Percentiles rank a stretch among this genome's conserved stretches.
phyloP scores from a whole-genome alignment of 2,329 filamentous ascomycete species.

The Botrytis hyacinthi region DNA sequence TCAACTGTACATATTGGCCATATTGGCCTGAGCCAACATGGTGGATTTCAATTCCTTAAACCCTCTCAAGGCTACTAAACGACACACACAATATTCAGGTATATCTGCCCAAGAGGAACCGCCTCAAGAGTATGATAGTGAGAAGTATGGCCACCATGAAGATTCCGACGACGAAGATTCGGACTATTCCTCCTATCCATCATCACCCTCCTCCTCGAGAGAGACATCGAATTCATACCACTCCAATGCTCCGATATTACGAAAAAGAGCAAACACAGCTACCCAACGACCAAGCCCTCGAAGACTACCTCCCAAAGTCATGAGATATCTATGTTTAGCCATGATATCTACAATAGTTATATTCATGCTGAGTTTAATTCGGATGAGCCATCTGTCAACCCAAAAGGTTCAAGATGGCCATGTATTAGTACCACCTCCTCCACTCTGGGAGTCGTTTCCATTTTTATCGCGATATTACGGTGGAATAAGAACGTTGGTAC shows the following conservation, averaged over 20 bases:
- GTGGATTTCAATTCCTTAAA: conserved; percentile 47
- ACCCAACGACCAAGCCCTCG: conserved; percentile 27
- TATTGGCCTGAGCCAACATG: conserved; percentile 41
- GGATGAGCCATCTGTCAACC: conserved; percentile 71
- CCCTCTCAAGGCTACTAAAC: conserved; percentile 41
- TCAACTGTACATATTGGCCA: conserved; percentile 9
- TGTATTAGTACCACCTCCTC: conserved; percentile 58
- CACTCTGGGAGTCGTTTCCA: conserved; percentile 78
- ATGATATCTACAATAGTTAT: conserved; percentile 68
- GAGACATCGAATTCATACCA: conserved; percentile 37
- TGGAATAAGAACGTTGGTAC: conserved; percentile 71
- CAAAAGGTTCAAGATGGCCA: conserved; percentile 56
- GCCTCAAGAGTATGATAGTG: conserved; percentile 30
- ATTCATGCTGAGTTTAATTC: conserved; percentile 73
- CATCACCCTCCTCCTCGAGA: conserved; percentile 35
- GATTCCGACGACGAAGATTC: conserved; percentile 49
- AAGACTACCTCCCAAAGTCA: conserved; percentile 65
- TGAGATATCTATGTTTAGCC: conserved; percentile 73
- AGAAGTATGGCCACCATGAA: conserved; percentile 32
- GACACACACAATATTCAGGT: conserved; percentile 32
- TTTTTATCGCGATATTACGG: conserved; percentile 90
- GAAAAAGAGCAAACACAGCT: conserved; percentile 29
- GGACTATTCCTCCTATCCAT: conserved; percentile 40
- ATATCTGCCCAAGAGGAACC: conserved; percentile 21
- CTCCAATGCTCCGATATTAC: conserved; percentile 36